Evolutionary conservation across 352 stramenopile genomes (phyloP), one percentile per base, ranked within the genome.

Genomic region (Peronosclerospora sorghi): DNA sequence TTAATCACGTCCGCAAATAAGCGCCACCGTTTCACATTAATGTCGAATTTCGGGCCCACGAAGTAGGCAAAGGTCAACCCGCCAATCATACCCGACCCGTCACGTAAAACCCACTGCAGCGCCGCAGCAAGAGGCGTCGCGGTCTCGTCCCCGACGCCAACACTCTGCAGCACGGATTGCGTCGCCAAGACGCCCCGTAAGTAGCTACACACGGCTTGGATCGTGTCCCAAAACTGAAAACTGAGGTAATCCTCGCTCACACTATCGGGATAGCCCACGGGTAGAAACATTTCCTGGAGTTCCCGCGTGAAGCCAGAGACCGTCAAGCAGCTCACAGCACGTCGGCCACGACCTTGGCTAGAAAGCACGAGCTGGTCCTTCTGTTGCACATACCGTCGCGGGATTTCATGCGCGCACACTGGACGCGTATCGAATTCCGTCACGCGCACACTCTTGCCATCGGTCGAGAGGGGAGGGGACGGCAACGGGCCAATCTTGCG

Each of bases 1-100:
- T 98, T 97, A 39, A 96, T 91, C 20, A 97, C 74, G 73, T 98
- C 94, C 9, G 94, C 94, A 58, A 97, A 96, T 0, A 98, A 69
- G 20, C 94, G 70, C 80, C 94, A 98, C 63, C 96, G 81, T 69
- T 97, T 97, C 32, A 97, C 90, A 63, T 98, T 87, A 12, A 83
- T 59, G 70, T 98, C 93, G 48, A 98, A 97, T 32, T 94, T 79
- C 0, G 73, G 67, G 0, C 72, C 82, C 8, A 85, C 83, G 5
- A 79, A 35, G 61, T 96, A 97, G n/a, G 86, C 86, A 68, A 98
- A 98, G 1, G 91, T 64, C 18, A 98, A 71, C 8, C 89, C 91
- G 8, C 85, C 89, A 39, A 97, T 77, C 76, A 88, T 88, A 13
- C 76, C 76, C 17, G 73, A 86, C 26, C 76, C 76, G 49, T 88